These are phyloP conservation scores for Schoenoplectus tabernaemontani DNA, from an alignment of 202 grass and related monocot species.

Conservation along the genomic window DNA sequence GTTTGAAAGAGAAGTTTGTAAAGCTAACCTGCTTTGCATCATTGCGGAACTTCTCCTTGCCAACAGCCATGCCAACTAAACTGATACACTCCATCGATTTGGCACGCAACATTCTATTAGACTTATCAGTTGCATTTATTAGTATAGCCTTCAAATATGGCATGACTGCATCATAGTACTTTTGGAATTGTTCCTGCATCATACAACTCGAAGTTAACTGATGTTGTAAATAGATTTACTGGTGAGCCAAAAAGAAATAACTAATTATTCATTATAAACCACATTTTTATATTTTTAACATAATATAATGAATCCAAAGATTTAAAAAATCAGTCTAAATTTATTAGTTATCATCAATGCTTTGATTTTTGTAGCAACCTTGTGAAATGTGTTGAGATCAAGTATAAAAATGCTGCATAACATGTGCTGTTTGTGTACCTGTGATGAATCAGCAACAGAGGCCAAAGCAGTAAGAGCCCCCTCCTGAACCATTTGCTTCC, in stretches of 20 bases:
- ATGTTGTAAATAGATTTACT: background rate
- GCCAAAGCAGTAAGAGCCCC: slow-evolving; percentile 93
- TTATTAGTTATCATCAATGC: background rate
- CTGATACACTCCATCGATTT: slow-evolving; percentile 99
- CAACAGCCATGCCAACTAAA: slow-evolving; percentile 98
- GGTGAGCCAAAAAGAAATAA: background rate
- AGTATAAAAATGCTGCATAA: background rate
- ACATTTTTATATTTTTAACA: too few relatives aligned
- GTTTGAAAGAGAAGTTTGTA: slow-evolving; percentile 6
- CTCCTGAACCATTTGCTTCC: slow-evolving; percentile 99
- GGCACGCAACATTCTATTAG: slow-evolving; percentile 98
- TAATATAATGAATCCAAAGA: too few relatives aligned
- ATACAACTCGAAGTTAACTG: slow-evolving; percentile 15
- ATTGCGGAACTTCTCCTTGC: slow-evolving; percentile 96
- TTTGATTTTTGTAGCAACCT: background rate
- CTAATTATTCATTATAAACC: too few relatives aligned
- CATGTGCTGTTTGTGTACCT: slow-evolving; percentile 35
- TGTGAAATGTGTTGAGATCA: background rate
- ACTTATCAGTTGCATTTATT: slow-evolving; percentile 97
- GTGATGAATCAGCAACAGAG: slow-evolving; percentile 98
- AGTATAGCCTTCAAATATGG: slow-evolving; percentile 95
- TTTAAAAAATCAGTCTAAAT: background rate
- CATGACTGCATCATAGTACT: slow-evolving; percentile 98
- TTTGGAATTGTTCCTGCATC: slow-evolving; percentile 87
- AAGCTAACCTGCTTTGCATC: slow-evolving; percentile 82